A percentile compares a stretch with the other conserved stretches of the same genome.
Conservation (phyloP, 192 early-diverging fungal genomes). For the Borealophlyctis nickersoniae region DNA sequence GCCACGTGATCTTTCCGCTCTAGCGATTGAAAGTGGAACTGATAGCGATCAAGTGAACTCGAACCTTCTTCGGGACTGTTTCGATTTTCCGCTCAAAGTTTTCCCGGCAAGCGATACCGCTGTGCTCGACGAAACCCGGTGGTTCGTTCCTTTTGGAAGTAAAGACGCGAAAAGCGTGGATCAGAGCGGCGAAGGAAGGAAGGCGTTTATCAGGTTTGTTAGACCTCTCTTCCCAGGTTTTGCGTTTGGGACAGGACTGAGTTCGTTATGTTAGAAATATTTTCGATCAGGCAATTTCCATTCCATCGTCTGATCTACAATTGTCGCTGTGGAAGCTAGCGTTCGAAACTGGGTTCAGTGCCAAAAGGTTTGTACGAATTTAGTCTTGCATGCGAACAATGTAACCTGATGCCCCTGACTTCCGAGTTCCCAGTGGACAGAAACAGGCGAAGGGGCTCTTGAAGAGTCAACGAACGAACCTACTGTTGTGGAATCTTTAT, state of each 20-base stretch:
- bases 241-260: no score
- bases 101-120: constrained; percentile 13
- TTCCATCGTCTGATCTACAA: neutral
- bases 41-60: no score
- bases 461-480: constrained; percentile 39
- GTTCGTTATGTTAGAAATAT: constrained; percentile 29
- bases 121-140: neutral
- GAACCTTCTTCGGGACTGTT: no score
- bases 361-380: constrained; percentile 7
- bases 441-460: constrained; percentile 37
- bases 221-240: no score
- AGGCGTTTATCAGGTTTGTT: no score
- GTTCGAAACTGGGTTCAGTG: constrained; percentile 23
- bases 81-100: constrained; percentile 7
- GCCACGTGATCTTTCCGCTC: constrained; percentile 4
- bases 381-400: neutral
- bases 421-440: constrained; percentile 20
- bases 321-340: constrained; percentile 14
- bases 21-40: neutral
- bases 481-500: constrained; percentile 40
- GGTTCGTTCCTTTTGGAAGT: constrained; percentile 1
- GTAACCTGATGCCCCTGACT: neutral
- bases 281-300: constrained; percentile 3
- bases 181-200: constrained; percentile 6
- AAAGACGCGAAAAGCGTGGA: constrained; percentile 11